Conservation (phyloP, 179 eudicot genomes). For the Heliamphora pulchella region DNA sequence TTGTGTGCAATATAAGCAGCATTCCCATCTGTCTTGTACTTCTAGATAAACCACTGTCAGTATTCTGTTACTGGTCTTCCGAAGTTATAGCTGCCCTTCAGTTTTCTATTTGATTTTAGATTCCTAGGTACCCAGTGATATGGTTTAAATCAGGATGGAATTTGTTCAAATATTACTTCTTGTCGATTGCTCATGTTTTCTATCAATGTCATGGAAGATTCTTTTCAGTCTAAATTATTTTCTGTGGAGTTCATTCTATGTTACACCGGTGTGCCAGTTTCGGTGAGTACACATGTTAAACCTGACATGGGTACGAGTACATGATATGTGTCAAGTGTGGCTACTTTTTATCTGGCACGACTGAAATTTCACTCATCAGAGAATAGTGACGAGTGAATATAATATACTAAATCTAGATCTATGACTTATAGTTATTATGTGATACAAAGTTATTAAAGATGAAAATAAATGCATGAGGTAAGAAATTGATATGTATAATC, state of each 20-base stretch:
- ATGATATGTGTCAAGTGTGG: no score
- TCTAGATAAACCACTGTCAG: not conserved
- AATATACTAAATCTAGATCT: no score
- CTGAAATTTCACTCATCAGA: no score
- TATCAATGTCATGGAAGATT: not conserved
- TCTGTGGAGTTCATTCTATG: not conserved
- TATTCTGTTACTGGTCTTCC: not conserved
- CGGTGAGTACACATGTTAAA: no score
- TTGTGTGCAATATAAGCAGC: conserved; percentile 4
- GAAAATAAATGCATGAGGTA: no score
- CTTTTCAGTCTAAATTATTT: not conserved
- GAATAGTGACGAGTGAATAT: no score
- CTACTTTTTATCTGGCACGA: no score
- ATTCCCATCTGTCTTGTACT: conserved; percentile 7
- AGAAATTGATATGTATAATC: no score
- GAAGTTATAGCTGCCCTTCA: conserved; percentile 2
- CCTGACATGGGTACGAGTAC: no score
- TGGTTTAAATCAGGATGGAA: not conserved
- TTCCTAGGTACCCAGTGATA: not conserved
- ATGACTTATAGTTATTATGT: no score
- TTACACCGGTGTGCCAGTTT: no score
- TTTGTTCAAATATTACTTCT: not conserved
- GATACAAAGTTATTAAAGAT: no score
- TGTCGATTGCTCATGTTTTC: not conserved
- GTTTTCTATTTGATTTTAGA: not conserved